Evolutionary conservation across 306 rosid genomes (phyloP), one percentile per base, ranked within the genome.

Genomic region (Cajanus cajan): DNA sequence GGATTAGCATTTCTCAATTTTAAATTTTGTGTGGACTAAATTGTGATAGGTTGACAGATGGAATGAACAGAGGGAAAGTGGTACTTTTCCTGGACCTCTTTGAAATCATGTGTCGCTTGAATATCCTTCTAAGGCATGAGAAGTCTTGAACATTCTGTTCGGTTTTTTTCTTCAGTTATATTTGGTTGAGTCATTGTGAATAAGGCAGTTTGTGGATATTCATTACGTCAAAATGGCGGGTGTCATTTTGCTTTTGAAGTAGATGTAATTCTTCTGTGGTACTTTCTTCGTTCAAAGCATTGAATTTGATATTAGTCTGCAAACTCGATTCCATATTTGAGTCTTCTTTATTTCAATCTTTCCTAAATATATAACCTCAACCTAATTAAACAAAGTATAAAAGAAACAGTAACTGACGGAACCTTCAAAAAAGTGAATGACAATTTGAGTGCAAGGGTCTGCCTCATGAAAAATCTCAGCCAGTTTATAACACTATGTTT

Each of bases 61-160:
- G n/a, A n/a, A n/a, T n/a, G n/a, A n/a, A 79, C 98, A 90, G 87
- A 89, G 96, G 86, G 97, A 85, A 77, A 89, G 25, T 6, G 97
- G 98, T 39, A 75, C 82, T 67, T 94, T 94, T 78, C 91, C 98
- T 0, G 98, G 98, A 75, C 98, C 96, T n/a, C 94, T 94, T 64
- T 93, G 85, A 90, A 83, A 71, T 62, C 64, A 62, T 81, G 70
- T 28, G 57, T 28, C 34, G 52, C 47, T 76, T 47, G 45, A 68
- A 24, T 54, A 79, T 52, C 77, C 14, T 77, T 51, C 39, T 52
- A 70, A 28, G 64, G 58, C 68, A 66, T 59, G 84, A 39, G 11
- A 82, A 67, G 39, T 63, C 72, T 48, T 78, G 15, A 83, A 37
- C 86, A 21, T 57, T 82, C 37, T 50, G 78, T 77, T 79, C 64